Evolutionary conservation across 768 basidiomycete genomes (phyloP), one percentile per base, ranked within the genome.

Genomic region (Lentinula edodes): DNA sequence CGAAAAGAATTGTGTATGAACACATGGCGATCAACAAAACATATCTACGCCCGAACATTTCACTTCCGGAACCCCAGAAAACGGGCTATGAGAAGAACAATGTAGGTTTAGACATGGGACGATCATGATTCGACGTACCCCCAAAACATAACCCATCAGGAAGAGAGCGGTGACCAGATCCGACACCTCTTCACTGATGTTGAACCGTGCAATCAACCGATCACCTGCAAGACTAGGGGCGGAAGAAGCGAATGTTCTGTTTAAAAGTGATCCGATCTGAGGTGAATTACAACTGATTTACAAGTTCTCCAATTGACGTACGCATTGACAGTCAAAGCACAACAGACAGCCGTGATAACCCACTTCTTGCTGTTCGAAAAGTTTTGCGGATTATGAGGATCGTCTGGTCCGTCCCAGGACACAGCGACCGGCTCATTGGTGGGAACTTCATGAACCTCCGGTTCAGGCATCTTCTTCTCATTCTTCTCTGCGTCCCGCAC

Each of bases 51-150:
- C 85, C 87, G 38, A 80, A 69, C 6, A 87, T 75, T 68, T 89
- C 86, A 45, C 82, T 83, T 6, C 85, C 79, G 4, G 85, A 84
- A 0, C 85, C 86, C 83, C 83, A 88, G 45, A 84, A 72, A 2
- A 81, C 65, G 13, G 84, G 84, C 75, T 80, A 63, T 16, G 10
- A 28, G 28, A 51, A 61, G n/a, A 46, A 35, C 1, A 39, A 28
- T 20, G n/a, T 15, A 32, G 16, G 54, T 18, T 18, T 55, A 41
- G 20, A 53, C 16, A 2, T 57, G 18, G 8, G 38, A 23, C 12
- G 20, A 36, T 32, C 53, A 28, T 62, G 50, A 15, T 57, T n/a
- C 18, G 34, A 74, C 79, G 18, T 62, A 80, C 79, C 23, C 80
- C 81, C 46, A 80, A 66, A 12, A 78, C 78, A 65, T 81, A 85